A percentile compares a stretch with the other conserved stretches of the same genome.
phyloP scores from a whole-genome alignment of 495 filamentous ascomycete species.

The Daldinia decipiens region DNA sequence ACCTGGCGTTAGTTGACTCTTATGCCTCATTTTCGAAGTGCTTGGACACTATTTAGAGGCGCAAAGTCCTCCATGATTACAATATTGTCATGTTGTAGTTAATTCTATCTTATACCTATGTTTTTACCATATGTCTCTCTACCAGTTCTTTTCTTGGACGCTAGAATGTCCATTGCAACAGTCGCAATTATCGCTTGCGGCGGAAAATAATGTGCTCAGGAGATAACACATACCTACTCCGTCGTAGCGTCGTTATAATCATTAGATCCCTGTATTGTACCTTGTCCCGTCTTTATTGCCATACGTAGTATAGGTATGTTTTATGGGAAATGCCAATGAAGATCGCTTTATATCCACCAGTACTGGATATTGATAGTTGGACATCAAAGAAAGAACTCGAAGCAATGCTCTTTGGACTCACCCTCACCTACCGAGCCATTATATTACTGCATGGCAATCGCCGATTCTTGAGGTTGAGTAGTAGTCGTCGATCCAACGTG shows the following conservation, averaged over 20 bases:
- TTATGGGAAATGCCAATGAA: slow-evolving; percentile 29
- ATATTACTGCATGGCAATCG: slow-evolving; percentile 15
- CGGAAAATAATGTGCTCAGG: slow-evolving; percentile 35
- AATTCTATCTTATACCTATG: slow-evolving; percentile 6
- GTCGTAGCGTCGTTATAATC: slow-evolving; percentile 37
- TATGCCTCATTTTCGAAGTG: neutral
- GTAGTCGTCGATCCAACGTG: slow-evolving; percentile 33
- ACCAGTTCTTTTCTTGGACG: slow-evolving; percentile 1
- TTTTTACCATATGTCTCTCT: neutral
- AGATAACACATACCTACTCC: slow-evolving; percentile 17
- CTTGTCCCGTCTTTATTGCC: slow-evolving; percentile 34
- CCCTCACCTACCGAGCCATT: slow-evolving; percentile 12
- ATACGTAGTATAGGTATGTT: neutral
- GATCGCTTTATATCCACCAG: slow-evolving; percentile 23
- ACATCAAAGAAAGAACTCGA: slow-evolving; percentile 8
- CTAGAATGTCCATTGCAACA: slow-evolving; percentile 1
- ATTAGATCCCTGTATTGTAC: slow-evolving; percentile 32
- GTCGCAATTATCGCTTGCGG: slow-evolving; percentile 35
- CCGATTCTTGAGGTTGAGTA: slow-evolving; percentile 20
- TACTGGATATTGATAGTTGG: slow-evolving; percentile 18
- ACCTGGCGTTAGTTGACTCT: slow-evolving; percentile 7
- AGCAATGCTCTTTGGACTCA: neutral
- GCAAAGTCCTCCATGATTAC: neutral
- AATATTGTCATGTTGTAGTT: slow-evolving; percentile 2
- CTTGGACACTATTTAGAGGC: no score